phyloP scores from a whole-genome alignment of 768 basidiomycete species.

The Lentinus brumalis region DNA sequence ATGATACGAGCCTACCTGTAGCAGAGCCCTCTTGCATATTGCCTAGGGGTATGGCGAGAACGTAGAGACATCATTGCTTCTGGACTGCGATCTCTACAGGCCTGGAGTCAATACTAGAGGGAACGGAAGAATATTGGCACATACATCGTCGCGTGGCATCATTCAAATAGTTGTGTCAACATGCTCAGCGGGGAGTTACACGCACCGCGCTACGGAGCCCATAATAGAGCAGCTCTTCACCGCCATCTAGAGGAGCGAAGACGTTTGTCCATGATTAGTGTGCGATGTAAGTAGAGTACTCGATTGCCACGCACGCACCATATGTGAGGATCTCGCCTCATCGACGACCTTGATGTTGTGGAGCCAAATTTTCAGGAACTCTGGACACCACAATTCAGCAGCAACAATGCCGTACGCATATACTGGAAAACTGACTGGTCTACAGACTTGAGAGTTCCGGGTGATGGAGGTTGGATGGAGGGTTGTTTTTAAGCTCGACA shows the following conservation, averaged over 20 bases:
- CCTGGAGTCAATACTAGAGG: too few relatives aligned
- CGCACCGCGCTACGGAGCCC: slow-evolving; percentile 97
- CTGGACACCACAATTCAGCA: not conserved
- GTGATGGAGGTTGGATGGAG: too few relatives aligned
- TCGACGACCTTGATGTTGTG: slow-evolving; percentile 93
- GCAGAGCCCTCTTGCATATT: too few relatives aligned
- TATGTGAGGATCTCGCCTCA: slow-evolving; percentile 93
- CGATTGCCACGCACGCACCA: slow-evolving; percentile 37
- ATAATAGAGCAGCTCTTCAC: slow-evolving; percentile 99
- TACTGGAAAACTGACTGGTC: slow-evolving; percentile 68
- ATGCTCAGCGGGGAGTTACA: slow-evolving; percentile 77
- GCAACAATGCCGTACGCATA: too few relatives aligned
- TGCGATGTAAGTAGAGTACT: too few relatives aligned
- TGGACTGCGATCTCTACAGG: too few relatives aligned
- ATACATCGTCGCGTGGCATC: too few relatives aligned
- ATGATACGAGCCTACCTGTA: too few relatives aligned
- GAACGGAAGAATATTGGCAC: too few relatives aligned
- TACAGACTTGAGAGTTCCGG: slow-evolving; percentile 93
- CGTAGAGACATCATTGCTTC: not conserved
- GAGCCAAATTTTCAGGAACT: slow-evolving; percentile 90
- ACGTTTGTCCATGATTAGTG: slow-evolving; percentile 20
- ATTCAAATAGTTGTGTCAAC: too few relatives aligned
- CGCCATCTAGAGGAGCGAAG: slow-evolving; percentile 67
- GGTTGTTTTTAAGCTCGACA: slow-evolving; percentile 98
- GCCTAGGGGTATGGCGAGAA: not conserved